Conservation (phyloP, 2,329 filamentous ascomycete species). For the Nigrospora sphaerica region DNA sequence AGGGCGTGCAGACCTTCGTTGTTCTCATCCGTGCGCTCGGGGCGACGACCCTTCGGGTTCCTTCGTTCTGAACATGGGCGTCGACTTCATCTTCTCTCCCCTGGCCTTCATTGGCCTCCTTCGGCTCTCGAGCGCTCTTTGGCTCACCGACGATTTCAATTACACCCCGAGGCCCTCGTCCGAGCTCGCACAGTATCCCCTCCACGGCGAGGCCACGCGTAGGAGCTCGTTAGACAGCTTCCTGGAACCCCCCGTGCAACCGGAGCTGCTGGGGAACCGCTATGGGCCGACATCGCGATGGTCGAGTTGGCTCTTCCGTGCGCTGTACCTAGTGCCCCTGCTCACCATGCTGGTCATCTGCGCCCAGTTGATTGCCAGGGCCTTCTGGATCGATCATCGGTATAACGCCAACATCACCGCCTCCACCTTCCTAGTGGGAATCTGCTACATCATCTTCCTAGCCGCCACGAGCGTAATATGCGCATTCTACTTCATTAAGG, state of each 20-base stretch:
- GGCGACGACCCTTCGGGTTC: not conserved
- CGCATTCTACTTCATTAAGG: constrained; percentile 10
- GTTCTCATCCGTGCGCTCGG: not conserved
- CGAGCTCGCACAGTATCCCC: not conserved
- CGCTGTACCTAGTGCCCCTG: constrained; percentile 4
- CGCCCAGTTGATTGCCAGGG: not conserved
- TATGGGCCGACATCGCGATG: constrained; percentile 4
- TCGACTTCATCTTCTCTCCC: constrained; percentile 5
- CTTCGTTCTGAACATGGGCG: constrained; percentile 2
- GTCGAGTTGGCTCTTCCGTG: constrained; percentile 7
- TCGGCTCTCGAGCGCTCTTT: not conserved
- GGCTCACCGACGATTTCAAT: constrained; percentile 3
- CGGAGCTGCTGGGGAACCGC: not conserved
- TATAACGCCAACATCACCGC: not conserved
- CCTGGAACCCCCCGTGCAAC: not conserved
- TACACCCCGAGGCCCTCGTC: not conserved
- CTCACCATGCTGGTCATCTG: not conserved
- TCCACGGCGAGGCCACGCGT: not conserved
- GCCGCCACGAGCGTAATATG: constrained; percentile 5
- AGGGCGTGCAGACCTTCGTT: constrained; percentile 8
- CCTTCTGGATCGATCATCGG: constrained; percentile 1
- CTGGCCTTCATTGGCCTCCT: constrained; percentile 2
- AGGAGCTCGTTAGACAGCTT: not conserved
- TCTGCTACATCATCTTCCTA: constrained; percentile 11
- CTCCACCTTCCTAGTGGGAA: constrained; percentile 3